phyloP scores from a whole-genome alignment of 768 basidiomycete species.

The Boletus reticuloceps region DNA sequence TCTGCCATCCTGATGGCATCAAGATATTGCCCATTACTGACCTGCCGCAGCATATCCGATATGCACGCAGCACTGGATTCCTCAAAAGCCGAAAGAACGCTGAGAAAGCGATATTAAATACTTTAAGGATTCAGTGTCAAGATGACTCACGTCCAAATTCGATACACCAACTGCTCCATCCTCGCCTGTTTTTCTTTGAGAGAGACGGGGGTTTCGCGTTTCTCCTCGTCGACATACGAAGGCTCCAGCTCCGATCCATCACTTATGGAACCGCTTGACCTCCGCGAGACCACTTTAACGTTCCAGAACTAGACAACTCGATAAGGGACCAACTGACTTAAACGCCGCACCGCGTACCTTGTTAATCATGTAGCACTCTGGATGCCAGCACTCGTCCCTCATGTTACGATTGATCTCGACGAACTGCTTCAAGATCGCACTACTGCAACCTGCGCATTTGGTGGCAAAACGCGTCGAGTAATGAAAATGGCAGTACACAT shows the following conservation, averaged over 20 bases:
- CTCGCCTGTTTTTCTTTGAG: slow-evolving; percentile 87
- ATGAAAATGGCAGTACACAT: slow-evolving; percentile 98
- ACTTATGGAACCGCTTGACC: slow-evolving; percentile 61
- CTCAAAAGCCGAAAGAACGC: slow-evolving; percentile 95
- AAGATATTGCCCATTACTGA: slow-evolving; percentile 94
- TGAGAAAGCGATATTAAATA: slow-evolving; percentile 30
- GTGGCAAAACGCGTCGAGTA: slow-evolving; percentile 98
- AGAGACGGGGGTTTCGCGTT: slow-evolving; percentile 68
- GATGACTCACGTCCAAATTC: slow-evolving; percentile 92
- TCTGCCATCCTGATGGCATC: slow-evolving; percentile 99
- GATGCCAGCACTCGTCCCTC: slow-evolving; percentile 99
- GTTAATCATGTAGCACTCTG: slow-evolving; percentile 99
- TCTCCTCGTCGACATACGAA: slow-evolving; percentile 74
- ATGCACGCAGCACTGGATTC: slow-evolving; percentile 99
- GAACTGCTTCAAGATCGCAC: slow-evolving; percentile 97
- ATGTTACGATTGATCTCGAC: slow-evolving; percentile 99
- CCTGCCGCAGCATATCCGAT: slow-evolving; percentile 96
- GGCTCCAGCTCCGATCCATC: slow-evolving; percentile 53
- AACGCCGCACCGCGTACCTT: slow-evolving; percentile 57
- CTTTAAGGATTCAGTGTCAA: not conserved
- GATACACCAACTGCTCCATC: slow-evolving; percentile 98
- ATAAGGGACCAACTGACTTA: slow-evolving; percentile 9
- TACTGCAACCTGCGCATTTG: slow-evolving; percentile 96
- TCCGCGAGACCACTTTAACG: slow-evolving; percentile 81
- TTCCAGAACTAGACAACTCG: slow-evolving; percentile 84